Percentiles rank a stretch among this genome's conserved stretches.
phyloP scores from a whole-genome alignment of 495 filamentous ascomycete genomes.

The Xylona heveae region DNA sequence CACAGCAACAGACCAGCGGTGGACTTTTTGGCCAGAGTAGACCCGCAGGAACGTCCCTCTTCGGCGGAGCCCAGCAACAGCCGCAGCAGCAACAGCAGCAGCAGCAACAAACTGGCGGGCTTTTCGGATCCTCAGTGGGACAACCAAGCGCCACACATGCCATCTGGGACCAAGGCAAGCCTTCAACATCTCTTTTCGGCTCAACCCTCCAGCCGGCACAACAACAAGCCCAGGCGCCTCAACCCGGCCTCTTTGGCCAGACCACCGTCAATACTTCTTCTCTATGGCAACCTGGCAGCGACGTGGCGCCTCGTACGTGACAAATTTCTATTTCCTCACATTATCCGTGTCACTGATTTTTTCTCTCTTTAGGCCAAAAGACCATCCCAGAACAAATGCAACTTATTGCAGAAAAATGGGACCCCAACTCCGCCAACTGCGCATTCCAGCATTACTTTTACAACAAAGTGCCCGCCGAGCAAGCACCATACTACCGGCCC shows the following conservation, averaged over 20 bases:
- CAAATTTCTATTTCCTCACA: no score
- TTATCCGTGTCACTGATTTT: no score
- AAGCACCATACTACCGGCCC: slow-evolving; percentile 66
- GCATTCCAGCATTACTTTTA: slow-evolving; percentile 86
- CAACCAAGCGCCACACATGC: neutral
- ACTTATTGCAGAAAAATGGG: slow-evolving; percentile 66
- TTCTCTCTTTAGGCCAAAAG: slow-evolving; percentile 66
- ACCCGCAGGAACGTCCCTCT: neutral
- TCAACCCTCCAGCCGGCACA: no score
- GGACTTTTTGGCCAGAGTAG: slow-evolving; percentile 10
- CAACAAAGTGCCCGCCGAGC: slow-evolving; percentile 63
- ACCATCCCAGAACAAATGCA: slow-evolving; percentile 69
- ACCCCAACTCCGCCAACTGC: slow-evolving; percentile 43
- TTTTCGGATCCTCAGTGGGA: slow-evolving; percentile 2
- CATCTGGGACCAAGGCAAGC: no score
- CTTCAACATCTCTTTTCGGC: no score
- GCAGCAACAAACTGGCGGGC: slow-evolving; percentile 12
- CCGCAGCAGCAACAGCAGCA: slow-evolving; percentile 13
- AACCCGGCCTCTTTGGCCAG: neutral
- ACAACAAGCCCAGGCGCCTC: no score
- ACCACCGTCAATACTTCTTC: slow-evolving; percentile 14
- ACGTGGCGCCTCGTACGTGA: slow-evolving; percentile 12
- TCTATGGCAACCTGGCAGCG: slow-evolving; percentile 26
- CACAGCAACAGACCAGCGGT: slow-evolving; percentile 11
- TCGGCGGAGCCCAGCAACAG: slow-evolving; percentile 2